phyloP scores from a whole-genome alignment of 1,139 yeast genomes.

The Geotrichum carabidarum region DNA sequence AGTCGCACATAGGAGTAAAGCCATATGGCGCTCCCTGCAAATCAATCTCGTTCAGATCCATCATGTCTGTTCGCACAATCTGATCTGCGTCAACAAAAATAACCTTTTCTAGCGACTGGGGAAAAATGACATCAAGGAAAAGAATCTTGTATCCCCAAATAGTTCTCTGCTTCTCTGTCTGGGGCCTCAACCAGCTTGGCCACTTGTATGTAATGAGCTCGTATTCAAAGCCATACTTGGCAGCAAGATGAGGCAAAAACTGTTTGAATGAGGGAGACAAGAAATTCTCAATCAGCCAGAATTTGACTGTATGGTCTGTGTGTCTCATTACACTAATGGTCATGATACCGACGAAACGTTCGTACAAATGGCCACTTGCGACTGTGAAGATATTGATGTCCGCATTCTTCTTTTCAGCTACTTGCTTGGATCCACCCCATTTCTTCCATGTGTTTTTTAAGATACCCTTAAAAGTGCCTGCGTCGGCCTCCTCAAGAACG shows the following conservation, averaged over 20 bases:
- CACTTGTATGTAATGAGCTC: conserved; percentile 78
- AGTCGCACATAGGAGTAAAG: conserved; percentile 83
- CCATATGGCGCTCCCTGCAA: conserved; percentile 78
- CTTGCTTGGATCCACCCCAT: conserved; percentile 7
- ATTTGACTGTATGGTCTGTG: conserved; percentile 60
- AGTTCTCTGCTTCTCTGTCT: conserved; percentile 68
- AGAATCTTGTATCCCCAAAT: conserved; percentile 87
- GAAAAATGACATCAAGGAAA: conserved; percentile 82
- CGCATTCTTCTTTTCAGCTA: conserved; percentile 40
- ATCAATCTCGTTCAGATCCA: conserved; percentile 60
- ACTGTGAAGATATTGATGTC: conserved; percentile 78
- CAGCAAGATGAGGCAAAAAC: conserved; percentile 58
- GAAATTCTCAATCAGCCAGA: conserved; percentile 83
- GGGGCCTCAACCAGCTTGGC: conserved; percentile 85
- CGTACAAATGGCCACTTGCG: conserved; percentile 76
- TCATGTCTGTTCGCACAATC: conserved; percentile 67
- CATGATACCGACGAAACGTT: conserved; percentile 70
- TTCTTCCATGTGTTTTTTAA: conserved; percentile 11
- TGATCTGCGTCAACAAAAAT: conserved; percentile 87
- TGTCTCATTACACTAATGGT: conserved; percentile 65
- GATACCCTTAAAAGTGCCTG: not conserved
- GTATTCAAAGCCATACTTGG: conserved; percentile 55
- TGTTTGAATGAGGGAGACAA: conserved; percentile 63
- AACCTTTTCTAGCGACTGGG: conserved; percentile 65
- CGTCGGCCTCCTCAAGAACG: conserved; percentile 30